A percentile compares a stretch with the other conserved stretches of the same genome.
phyloP scores from a whole-genome alignment of 495 filamentous ascomycete species.

The Aspergillus olivimuriae region DNA sequence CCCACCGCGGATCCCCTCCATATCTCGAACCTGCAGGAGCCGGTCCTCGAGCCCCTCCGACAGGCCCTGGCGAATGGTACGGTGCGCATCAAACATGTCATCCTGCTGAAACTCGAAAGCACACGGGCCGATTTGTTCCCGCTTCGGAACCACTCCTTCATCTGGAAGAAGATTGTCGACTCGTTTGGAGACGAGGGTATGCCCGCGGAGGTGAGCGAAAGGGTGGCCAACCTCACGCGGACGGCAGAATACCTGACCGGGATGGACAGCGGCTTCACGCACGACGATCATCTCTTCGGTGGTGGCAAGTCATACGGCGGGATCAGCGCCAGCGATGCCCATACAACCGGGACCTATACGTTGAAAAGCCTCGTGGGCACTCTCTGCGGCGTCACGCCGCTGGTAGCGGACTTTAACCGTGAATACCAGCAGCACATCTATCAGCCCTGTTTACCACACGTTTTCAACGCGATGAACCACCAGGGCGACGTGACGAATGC shows the following conservation, averaged over 20 bases:
- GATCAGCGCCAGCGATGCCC: slow-evolving; percentile 36
- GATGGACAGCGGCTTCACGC: slow-evolving; percentile 31
- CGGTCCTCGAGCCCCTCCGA: slow-evolving; percentile 28
- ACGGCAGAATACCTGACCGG: slow-evolving; percentile 40
- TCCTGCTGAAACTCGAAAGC: slow-evolving; percentile 43
- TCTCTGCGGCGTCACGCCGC: slow-evolving; percentile 41
- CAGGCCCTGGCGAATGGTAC: slow-evolving; percentile 23
- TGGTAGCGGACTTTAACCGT: slow-evolving; percentile 44
- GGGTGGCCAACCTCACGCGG: slow-evolving; percentile 34
- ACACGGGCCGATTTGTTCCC: slow-evolving; percentile 46
- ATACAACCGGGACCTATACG: slow-evolving; percentile 42
- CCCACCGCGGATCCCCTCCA: slow-evolving; percentile 35
- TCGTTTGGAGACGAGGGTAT: slow-evolving; percentile 24
- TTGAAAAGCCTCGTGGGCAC: slow-evolving; percentile 41
- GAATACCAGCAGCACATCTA: slow-evolving; percentile 44
- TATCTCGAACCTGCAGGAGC: slow-evolving; percentile 39
- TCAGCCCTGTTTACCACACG: slow-evolving; percentile 42
- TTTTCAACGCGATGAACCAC: slow-evolving; percentile 34
- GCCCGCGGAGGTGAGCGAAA: slow-evolving; percentile 20
- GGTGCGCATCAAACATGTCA: slow-evolving; percentile 43
- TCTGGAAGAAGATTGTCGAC: slow-evolving; percentile 34
- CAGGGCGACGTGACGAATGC: slow-evolving; percentile 19
- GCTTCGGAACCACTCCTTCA: slow-evolving; percentile 33
- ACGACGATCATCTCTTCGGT: slow-evolving; percentile 10
- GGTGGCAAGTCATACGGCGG: slow-evolving; percentile 26